A percentile compares a stretch with the other conserved stretches of the same genome.
These are phyloP conservation scores for Ophiocordyceps australis DNA, from an alignment of 2,329 filamentous ascomycete genomes.

Conservation along the genomic window DNA sequence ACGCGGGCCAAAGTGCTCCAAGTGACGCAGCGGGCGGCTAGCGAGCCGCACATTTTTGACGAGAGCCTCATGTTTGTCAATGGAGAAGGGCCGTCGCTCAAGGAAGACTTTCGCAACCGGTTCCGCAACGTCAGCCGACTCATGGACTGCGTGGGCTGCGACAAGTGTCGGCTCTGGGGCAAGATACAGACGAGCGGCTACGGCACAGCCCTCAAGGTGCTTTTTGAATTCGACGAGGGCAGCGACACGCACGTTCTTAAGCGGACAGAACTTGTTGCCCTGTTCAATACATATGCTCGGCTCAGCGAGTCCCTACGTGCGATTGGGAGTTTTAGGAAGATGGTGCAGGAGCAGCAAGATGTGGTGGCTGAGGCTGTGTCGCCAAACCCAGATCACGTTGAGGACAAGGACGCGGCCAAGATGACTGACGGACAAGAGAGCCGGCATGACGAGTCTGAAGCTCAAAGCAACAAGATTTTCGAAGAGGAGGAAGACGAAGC, in stretches of 20 bases:
- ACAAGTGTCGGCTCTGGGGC: constrained; percentile 96
- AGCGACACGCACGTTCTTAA: constrained; percentile 54
- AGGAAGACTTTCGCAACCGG: constrained; percentile 92
- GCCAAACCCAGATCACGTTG: constrained; percentile 13
- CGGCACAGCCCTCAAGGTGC: constrained; percentile 82
- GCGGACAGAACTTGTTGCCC: constrained; percentile 79
- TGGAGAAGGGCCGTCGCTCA: constrained; percentile 56
- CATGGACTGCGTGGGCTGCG: constrained; percentile 98
- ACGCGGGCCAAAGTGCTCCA: constrained; percentile 72
- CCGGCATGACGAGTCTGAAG: constrained; percentile 11
- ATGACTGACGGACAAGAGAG: constrained; percentile 17
- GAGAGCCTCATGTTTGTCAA: constrained; percentile 90
- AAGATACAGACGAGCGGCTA: constrained; percentile 93
- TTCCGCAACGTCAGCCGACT: constrained; percentile 93
- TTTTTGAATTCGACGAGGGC: constrained; percentile 77
- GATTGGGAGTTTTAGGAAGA: constrained; percentile 49
- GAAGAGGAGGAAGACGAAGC: constrained; percentile 14
- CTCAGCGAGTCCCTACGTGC: constrained; percentile 67
- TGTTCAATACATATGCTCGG: constrained; percentile 86
- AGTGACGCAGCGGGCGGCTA: constrained; percentile 53
- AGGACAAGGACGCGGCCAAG: constrained; percentile 21
- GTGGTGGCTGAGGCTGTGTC: not conserved
- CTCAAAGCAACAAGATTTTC: constrained; percentile 6
- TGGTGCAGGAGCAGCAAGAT: constrained; percentile 18
- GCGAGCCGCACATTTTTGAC: constrained; percentile 71